Evolutionary conservation across 371 early-diverging fungal species (phyloP).

Genomic region (Lichtheimia hyalospora): DNA sequence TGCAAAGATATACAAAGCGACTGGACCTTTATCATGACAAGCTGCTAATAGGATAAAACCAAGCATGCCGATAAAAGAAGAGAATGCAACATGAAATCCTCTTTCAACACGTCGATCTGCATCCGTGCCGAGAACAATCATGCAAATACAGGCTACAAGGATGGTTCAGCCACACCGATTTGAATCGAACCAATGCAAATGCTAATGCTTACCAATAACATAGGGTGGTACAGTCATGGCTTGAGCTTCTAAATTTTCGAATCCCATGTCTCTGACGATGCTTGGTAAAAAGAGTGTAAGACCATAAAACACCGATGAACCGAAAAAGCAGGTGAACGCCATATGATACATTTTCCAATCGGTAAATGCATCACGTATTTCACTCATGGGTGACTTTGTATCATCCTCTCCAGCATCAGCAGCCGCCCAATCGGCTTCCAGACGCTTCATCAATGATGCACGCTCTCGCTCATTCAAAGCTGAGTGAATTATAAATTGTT

Average conservation of each 20-base stretch:
- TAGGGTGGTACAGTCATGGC: constrained; percentile 35
- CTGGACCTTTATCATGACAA: constrained; percentile 13
- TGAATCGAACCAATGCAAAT: background rate
- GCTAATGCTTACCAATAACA: constrained; percentile 3
- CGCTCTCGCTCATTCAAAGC: constrained; percentile 59
- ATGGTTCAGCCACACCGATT: background rate
- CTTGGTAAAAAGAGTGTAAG: constrained; percentile 69
- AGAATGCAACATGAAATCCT: constrained; percentile 61
- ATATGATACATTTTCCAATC: constrained; percentile 63
- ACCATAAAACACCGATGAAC: constrained; percentile 62
- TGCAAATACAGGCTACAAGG: constrained; percentile 47
- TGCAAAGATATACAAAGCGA: constrained; percentile 48
- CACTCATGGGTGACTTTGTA: constrained; percentile 56
- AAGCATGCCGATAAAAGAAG: constrained; percentile 54
- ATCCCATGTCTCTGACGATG: constrained; percentile 69
- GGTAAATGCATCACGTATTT: constrained; percentile 51
- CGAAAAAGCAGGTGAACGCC: constrained; percentile 58
- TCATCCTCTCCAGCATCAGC: constrained; percentile 36
- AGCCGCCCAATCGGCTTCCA: constrained; percentile 41
- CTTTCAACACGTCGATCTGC: constrained; percentile 67
- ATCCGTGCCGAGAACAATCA: constrained; percentile 56
- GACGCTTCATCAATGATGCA: constrained; percentile 50
- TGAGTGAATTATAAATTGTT: background rate
- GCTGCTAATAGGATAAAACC: constrained; percentile 65
- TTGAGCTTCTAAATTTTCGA: constrained; percentile 47